Conservation (phyloP, 768 basidiomycete species). For the Pseudohyphozyma bogoriensis region DNA sequence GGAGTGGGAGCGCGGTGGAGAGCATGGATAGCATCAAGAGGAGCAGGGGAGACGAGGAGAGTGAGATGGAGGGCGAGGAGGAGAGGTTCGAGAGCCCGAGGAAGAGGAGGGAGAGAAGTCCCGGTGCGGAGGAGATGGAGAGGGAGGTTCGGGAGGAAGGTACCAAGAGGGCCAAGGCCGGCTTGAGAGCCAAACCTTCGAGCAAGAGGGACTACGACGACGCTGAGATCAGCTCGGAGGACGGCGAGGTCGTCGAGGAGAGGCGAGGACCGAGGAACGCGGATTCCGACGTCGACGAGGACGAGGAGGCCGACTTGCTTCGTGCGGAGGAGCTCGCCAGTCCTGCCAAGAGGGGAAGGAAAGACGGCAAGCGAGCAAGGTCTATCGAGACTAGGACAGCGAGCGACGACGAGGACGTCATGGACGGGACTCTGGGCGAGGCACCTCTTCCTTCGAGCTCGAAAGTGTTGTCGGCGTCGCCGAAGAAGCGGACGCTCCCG, state of each 20-base stretch:
- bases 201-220: background rate
- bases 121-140: background rate
- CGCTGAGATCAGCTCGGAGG: background rate
- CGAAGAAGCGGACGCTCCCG: conserved; percentile 3
- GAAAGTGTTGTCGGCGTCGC: background rate
- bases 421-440: conserved; percentile 8
- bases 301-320: background rate
- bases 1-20: background rate
- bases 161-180: background rate
- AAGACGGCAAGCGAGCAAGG: conserved; percentile 12
- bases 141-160: too few relatives aligned
- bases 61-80: background rate
- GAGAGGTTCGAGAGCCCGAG: conserved; percentile 2
- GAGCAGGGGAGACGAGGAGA: background rate
- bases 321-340: too few relatives aligned
- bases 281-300: conserved; percentile 11
- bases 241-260: background rate
- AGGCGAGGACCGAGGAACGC: conserved; percentile 3
- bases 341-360: too few relatives aligned
- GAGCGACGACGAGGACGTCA: conserved; percentile 15
- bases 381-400: background rate
- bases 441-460: background rate
- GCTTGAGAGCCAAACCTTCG: background rate
- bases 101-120: background rate
- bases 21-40: background rate